phyloP scores from a whole-genome alignment of 225 moss, liverwort and hornwort species.

The Pseudoscleropodium purum region DNA sequence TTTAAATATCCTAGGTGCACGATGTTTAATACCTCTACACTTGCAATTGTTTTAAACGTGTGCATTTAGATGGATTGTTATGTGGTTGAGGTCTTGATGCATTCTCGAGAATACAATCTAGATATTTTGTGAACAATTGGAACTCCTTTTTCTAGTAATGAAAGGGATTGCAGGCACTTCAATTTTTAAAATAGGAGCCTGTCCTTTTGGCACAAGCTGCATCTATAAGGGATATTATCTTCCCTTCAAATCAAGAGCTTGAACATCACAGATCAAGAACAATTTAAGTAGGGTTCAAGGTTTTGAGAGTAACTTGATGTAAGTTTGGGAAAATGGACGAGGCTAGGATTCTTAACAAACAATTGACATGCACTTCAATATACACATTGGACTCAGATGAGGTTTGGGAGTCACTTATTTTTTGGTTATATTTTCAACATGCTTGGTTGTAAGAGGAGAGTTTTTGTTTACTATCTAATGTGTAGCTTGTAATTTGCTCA shows the following conservation, averaged over 20 bases:
- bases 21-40: not conserved
- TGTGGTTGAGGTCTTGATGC: not conserved
- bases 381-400: no score
- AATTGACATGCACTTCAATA: not conserved
- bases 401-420: not conserved
- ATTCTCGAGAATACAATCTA: not conserved
- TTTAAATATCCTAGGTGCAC: not conserved
- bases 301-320: no score
- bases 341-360: no score
- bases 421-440: not conserved
- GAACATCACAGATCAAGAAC: no score
- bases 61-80: not conserved
- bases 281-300: no score
- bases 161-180: conserved; percentile 72
- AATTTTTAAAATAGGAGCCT: no score
- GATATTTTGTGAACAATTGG: not conserved
- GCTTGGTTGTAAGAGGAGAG: not conserved
- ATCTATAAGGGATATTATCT: no score
- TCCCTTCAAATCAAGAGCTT: no score
- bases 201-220: no score
- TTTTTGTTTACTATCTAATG: no score
- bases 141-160: conserved; percentile 24
- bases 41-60: not conserved
- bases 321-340: no score
- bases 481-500: no score